Evolutionary conservation across 768 basidiomycete species (phyloP).

Genomic region (Boletus pseudo-olivaceus): DNA sequence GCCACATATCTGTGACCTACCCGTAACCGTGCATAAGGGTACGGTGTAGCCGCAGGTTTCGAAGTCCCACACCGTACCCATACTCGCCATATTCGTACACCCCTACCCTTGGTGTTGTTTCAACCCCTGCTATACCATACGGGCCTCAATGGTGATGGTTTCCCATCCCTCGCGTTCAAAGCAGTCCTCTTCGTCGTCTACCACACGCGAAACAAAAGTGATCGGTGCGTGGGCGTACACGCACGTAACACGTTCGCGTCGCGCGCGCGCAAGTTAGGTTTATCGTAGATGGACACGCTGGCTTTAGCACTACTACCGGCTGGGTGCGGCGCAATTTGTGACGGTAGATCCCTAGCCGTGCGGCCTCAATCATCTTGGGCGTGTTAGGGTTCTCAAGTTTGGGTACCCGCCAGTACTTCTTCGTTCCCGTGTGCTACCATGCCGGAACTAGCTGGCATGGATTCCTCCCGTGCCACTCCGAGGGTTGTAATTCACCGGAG

Average conservation of each 20-base stretch:
- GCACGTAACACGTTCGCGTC: too few relatives aligned
- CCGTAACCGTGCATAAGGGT: background rate
- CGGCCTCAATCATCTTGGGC: too few relatives aligned
- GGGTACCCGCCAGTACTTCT: too few relatives aligned
- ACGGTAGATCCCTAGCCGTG: too few relatives aligned
- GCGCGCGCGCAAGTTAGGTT: background rate
- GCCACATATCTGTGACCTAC: too few relatives aligned
- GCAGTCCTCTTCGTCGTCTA: constrained; percentile 51
- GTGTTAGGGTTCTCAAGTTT: too few relatives aligned
- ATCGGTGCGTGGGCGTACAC: background rate
- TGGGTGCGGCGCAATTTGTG: too few relatives aligned
- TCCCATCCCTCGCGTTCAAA: constrained; percentile 76
- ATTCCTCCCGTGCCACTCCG: too few relatives aligned
- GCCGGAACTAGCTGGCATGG: too few relatives aligned
- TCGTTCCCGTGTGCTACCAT: too few relatives aligned
- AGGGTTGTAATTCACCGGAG: too few relatives aligned
- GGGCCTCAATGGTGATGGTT: constrained; percentile 50
- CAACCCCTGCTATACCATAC: background rate
- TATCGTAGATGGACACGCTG: constrained; percentile 71
- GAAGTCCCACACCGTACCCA: background rate
- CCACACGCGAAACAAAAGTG: constrained; percentile 12
- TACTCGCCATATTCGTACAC: background rate
- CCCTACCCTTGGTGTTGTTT: background rate
- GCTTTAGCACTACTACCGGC: constrained; percentile 55
- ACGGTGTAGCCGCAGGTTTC: background rate